A percentile compares a stretch with the other conserved stretches of the same genome.
phyloP scores from a whole-genome alignment of 768 basidiomycete species.

The Auricularia cornea region DNA sequence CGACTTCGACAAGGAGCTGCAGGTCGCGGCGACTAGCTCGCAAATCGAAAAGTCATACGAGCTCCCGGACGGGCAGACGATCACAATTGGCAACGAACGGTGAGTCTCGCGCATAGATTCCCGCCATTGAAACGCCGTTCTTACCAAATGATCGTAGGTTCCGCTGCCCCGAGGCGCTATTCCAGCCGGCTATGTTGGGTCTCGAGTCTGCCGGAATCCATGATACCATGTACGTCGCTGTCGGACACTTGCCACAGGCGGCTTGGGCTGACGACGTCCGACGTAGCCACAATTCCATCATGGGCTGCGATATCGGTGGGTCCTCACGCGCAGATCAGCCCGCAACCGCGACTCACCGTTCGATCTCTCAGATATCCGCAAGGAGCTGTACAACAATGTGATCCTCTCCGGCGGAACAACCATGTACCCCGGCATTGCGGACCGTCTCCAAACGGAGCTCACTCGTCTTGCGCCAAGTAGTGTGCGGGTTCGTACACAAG shows the following conservation, averaged over 20 bases:
- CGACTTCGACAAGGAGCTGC: slow-evolving; percentile 47
- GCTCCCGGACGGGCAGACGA: slow-evolving; percentile 45
- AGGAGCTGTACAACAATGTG: slow-evolving; percentile 27
- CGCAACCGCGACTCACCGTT: not conserved
- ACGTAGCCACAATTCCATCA: slow-evolving; percentile 5
- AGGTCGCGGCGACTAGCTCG: slow-evolving; percentile 39
- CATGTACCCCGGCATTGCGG: slow-evolving; percentile 45
- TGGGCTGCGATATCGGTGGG: slow-evolving; percentile 1
- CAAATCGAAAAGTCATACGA: slow-evolving; percentile 46
- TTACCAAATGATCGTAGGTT: no score
- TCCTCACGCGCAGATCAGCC: no score
- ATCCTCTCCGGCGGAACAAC: slow-evolving; percentile 44
- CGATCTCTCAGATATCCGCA: not conserved
- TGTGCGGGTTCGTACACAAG: slow-evolving; percentile 35
- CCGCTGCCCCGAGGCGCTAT: slow-evolving; percentile 44
- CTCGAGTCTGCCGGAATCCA: slow-evolving; percentile 43
- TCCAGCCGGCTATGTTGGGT: slow-evolving; percentile 43
- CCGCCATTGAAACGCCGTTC: no score
- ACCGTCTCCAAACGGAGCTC: slow-evolving; percentile 49
- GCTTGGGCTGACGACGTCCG: not conserved
- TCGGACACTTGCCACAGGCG: not conserved
- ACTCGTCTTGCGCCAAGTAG: slow-evolving; percentile 39
- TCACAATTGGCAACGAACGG: slow-evolving; percentile 45
- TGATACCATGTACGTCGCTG: slow-evolving; percentile 35
- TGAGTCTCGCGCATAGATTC: slow-evolving; percentile 5